These are phyloP conservation scores for Ophiostoma piceae DNA, from an alignment of 2,329 filamentous ascomycete genomes.

Conservation along the genomic window DNA sequence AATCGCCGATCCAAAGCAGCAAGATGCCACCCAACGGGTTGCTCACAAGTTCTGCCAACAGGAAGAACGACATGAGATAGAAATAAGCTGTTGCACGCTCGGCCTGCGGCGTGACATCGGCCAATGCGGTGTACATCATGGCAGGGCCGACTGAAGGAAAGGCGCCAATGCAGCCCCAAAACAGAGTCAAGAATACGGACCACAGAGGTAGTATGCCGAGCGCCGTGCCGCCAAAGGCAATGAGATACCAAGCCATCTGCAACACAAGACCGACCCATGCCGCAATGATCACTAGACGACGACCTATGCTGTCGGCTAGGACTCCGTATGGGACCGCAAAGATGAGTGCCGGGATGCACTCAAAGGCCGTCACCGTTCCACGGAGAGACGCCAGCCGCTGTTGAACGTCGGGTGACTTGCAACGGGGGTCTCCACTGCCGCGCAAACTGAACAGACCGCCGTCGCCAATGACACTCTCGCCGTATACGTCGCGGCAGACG, in stretches of 20 bases:
- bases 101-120: slow-evolving; percentile 40
- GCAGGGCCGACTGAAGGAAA: slow-evolving; percentile 38
- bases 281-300: slow-evolving; percentile 39
- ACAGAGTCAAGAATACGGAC: slow-evolving; percentile 35
- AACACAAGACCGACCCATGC: slow-evolving; percentile 29
- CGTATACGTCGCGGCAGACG: slow-evolving; percentile 42
- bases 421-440: slow-evolving; percentile 38
- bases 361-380: slow-evolving; percentile 43
- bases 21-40: slow-evolving; percentile 41
- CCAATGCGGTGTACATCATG: slow-evolving; percentile 44
- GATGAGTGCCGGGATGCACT: slow-evolving; percentile 42
- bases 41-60: slow-evolving; percentile 38
- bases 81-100: slow-evolving; percentile 41
- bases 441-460: slow-evolving; percentile 25
- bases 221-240: slow-evolving; percentile 30
- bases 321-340: slow-evolving; percentile 45
- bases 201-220: slow-evolving; percentile 40
- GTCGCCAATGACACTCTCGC: slow-evolving; percentile 39
- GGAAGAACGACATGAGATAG: slow-evolving; percentile 36
- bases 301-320: slow-evolving; percentile 44
- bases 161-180: slow-evolving; percentile 41
- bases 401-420: slow-evolving; percentile 48
- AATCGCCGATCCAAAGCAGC: slow-evolving; percentile 36
- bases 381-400: slow-evolving; percentile 47
- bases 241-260: slow-evolving; percentile 26